Evolutionary conservation across 257 asterid species (phyloP).

Genomic region (Cynanchum wilfordii): DNA sequence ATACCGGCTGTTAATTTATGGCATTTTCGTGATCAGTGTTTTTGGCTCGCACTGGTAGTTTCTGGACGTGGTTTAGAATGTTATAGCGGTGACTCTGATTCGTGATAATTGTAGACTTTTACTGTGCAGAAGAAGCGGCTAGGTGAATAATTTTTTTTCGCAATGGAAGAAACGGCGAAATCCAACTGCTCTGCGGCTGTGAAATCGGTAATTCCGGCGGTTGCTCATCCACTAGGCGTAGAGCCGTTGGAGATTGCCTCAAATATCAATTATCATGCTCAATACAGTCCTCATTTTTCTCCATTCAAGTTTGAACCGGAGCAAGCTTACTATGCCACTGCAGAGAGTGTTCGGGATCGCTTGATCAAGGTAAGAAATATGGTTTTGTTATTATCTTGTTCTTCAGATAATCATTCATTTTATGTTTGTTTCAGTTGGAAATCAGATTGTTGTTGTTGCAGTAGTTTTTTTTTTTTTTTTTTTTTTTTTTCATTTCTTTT

Average conservation of each 20-base stretch:
- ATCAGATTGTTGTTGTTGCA: too few species aligned
- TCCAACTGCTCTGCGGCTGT: constrained; percentile 28
- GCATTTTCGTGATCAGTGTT: background rate
- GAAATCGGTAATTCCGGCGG: constrained; percentile 44
- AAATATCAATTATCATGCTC: constrained; percentile 83
- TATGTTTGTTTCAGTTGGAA: background rate
- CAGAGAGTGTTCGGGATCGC: constrained; percentile 89
- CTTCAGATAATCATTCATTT: background rate
- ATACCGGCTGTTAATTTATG: background rate
- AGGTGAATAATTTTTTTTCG: background rate
- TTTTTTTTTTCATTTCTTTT: background rate
- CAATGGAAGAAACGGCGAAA: constrained; percentile 46
- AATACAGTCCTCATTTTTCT: constrained; percentile 86
- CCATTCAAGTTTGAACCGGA: constrained; percentile 88
- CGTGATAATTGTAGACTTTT: background rate
- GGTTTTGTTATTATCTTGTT: background rate
- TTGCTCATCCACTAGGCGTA: constrained; percentile 63
- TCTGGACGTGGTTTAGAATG: background rate
- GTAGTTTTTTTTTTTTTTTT: background rate
- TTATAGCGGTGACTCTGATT: background rate
- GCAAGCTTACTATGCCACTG: constrained; percentile 94
- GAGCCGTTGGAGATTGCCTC: constrained; percentile 77
- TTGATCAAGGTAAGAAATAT: constrained; percentile 57
- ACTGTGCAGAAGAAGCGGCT: background rate
- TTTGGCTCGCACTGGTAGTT: background rate